Conservation (phyloP, 2,329 filamentous ascomycete genomes). For the Atkinsonella hypoxylon region DNA sequence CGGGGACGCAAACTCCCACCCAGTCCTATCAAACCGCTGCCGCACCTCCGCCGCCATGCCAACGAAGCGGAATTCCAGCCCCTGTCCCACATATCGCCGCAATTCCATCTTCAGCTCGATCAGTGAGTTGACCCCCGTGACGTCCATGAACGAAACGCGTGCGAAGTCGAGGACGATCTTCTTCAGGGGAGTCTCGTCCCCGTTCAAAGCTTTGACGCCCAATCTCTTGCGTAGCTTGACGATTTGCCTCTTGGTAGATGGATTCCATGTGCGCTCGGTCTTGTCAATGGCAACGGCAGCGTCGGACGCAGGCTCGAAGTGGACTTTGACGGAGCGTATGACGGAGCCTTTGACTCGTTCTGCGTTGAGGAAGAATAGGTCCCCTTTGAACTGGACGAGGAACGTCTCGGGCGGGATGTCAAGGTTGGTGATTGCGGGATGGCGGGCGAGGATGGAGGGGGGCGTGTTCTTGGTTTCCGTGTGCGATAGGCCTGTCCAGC, state of each 20-base stretch:
- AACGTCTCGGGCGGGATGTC: constrained; percentile 35
- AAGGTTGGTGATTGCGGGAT: constrained; percentile 9
- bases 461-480: constrained; percentile 17
- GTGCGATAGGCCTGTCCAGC: constrained; percentile 21
- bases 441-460: constrained; percentile 13
- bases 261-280: constrained; percentile 40
- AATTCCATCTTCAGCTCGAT: constrained; percentile 36
- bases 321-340: constrained; percentile 34
- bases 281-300: constrained; percentile 25
- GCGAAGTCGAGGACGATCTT: constrained; percentile 40
- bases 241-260: constrained; percentile 35
- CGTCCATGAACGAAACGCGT: constrained; percentile 39
- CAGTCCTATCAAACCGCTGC: constrained; percentile 25
- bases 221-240: constrained; percentile 29
- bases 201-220: constrained; percentile 20
- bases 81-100: constrained; percentile 33
- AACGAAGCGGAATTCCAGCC: constrained; percentile 34
- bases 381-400: constrained; percentile 44
- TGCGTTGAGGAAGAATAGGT: constrained; percentile 50
- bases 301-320: constrained; percentile 28
- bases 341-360: constrained; percentile 37
- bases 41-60: constrained; percentile 31
- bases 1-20: constrained; percentile 24
- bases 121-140: constrained; percentile 37
- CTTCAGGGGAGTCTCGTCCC: constrained; percentile 26